phyloP scores from a whole-genome alignment of 2,329 filamentous ascomycete species.

The Fusarium sp. region DNA sequence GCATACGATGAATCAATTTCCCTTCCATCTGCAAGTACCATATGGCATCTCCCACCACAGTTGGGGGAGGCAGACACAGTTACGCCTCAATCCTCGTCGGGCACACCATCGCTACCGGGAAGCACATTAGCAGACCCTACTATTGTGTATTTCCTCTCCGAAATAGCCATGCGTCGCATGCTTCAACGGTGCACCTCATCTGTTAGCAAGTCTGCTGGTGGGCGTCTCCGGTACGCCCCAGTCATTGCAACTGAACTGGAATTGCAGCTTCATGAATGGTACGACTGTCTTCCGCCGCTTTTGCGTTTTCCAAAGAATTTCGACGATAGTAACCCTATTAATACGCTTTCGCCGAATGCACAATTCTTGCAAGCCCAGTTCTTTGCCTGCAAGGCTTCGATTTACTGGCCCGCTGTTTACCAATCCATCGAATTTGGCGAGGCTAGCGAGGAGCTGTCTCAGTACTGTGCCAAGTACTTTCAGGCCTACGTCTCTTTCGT shows the following conservation, averaged over 20 bases:
- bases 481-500: conserved; percentile 4
- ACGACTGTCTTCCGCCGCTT: conserved; percentile 44
- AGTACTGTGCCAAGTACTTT: conserved; percentile 12
- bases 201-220: conserved; percentile 35
- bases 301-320: conserved; percentile 2
- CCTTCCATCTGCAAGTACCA: conserved; percentile 6
- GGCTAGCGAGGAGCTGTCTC: background rate
- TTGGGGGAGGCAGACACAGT: background rate
- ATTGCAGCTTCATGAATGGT: conserved; percentile 54
- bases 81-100: conserved; percentile 4
- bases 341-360: background rate
- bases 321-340: background rate
- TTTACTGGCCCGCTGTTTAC: conserved; percentile 18
- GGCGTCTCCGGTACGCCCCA: conserved; percentile 46
- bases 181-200: conserved; percentile 51
- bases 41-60: conserved; percentile 1
- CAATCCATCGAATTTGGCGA: background rate
- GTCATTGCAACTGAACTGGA: conserved; percentile 51
- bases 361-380: conserved; percentile 11
- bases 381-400: conserved; percentile 12
- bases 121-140: conserved; percentile 12
- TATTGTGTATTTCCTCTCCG: conserved; percentile 51
- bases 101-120: too few relatives aligned
- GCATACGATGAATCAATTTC: conserved; percentile 7
- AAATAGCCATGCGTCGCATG: conserved; percentile 54